Percentiles rank a stretch among this genome's conserved stretches.
Conservation (phyloP, 306 rosid genomes). For the Prinsepia uniflora region DNA sequence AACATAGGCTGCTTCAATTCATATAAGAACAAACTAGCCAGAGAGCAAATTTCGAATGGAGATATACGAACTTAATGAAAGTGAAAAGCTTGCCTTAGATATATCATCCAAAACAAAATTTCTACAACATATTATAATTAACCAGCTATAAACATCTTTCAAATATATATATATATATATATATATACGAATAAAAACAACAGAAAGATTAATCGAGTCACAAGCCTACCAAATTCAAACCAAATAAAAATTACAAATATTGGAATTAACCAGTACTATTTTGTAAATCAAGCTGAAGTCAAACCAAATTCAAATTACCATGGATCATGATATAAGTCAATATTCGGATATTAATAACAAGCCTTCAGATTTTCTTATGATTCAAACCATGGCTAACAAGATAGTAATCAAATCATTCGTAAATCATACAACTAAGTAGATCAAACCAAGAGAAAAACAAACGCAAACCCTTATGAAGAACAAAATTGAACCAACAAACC, state of each 20-base stretch:
- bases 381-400: slow-evolving; percentile 3
- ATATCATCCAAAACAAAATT: neutral
- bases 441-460: neutral
- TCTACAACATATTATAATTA: neutral
- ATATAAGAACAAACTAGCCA: too few species aligned
- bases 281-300: slow-evolving; percentile 80
- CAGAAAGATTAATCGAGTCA: neutral
- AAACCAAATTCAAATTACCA: slow-evolving; percentile 24
- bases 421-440: neutral
- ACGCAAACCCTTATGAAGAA: too few species aligned
- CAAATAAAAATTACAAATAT: too few species aligned
- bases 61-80: too few species aligned
- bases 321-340: slow-evolving; percentile 2
- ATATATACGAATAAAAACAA: neutral
- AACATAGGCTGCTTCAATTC: too few species aligned
- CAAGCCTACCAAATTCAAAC: too few species aligned
- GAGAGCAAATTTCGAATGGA: too few species aligned
- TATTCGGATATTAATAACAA: neutral
- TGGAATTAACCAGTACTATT: slow-evolving; percentile 58
- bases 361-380: slow-evolving; percentile 2
- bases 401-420: neutral
- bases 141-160: neutral
- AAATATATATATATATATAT: neutral
- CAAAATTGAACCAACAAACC: too few species aligned
- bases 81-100: neutral